Base-by-base conservation (phyloP, 768 basidiomycete species). In the Pleurotus citrinopileatus region DNA sequence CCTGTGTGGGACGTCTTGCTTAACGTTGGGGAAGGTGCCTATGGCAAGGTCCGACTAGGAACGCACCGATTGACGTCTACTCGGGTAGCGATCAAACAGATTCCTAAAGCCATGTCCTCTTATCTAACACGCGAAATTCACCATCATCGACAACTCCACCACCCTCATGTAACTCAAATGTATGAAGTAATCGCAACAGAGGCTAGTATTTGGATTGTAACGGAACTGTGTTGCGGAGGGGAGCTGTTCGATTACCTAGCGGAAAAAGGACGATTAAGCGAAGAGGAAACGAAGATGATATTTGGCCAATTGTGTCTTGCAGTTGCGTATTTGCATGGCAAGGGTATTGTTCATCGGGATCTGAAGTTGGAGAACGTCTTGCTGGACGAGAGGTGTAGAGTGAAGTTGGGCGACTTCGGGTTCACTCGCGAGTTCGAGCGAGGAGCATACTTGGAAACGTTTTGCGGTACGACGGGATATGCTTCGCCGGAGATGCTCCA, bases 171-270 rank as follows among this genome's bases (percentile, higher is more conserved):
- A 63, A 91, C 94, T 12, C 94, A 96, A 65, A 86, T 98, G 70
- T 97, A 91, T 74, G 96, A 99, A 72, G 92, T 98, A 65, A 91
- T 98, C 66, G 97, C 97, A 7, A 98, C 97, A 1, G 97, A 99
- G 71, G 82, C 83, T 22, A 82, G 84, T 59, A 95, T 99, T 65
- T 98, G 94, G 94, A 93, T 99, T 55, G 89, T 99, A 38, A 92
- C 94, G 13, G 97, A 99, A 66, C 85, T 99, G 28, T 98, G 97
- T 70, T 87, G 85, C 42, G 97, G 97, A 8, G 97, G 97, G 36
- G 97, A 99, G 69, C 82, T 99, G 25, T 99, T 98, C 70, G 97
- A 98, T 71, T 98, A 98, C 65, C 86, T 99, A 20, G 92, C 89
- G 12, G 97, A 99, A 75, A 91, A 96, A 62, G 92, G 94, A 19